Percentiles rank a stretch among this genome's conserved stretches.
Conservation (phyloP, 192 early-diverging fungal genomes). For the Spizellomyces punctatus region DNA sequence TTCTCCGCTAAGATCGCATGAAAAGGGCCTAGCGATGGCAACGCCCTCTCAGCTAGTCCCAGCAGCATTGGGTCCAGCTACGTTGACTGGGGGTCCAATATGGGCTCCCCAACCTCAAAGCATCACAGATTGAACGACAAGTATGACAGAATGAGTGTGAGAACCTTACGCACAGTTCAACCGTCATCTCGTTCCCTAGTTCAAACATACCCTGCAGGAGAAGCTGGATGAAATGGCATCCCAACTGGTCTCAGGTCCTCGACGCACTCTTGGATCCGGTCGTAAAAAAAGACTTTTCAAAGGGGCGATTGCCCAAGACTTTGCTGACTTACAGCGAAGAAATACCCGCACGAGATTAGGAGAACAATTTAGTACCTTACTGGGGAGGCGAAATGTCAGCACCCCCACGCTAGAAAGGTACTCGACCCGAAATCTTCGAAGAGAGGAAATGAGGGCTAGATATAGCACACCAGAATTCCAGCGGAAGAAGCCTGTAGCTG, state of each 20-base stretch:
- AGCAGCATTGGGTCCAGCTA: too few species aligned
- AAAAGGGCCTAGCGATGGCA: too few species aligned
- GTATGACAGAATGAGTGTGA: neutral
- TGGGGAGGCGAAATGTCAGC: neutral
- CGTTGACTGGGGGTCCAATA: too few species aligned
- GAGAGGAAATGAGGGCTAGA: too few species aligned
- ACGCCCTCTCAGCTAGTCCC: too few species aligned
- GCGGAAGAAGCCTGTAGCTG: too few species aligned
- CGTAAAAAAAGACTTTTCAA: too few species aligned
- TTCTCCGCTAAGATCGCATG: too few species aligned
- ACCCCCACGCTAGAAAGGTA: too few species aligned
- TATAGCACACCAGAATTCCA: too few species aligned
- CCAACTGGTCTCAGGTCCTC: neutral
- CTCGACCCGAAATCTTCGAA: too few species aligned
- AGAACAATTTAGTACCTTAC: constrained; percentile 2
- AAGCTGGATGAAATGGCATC: constrained; percentile 5
- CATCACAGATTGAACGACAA: neutral
- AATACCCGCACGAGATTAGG: neutral
- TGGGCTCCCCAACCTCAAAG: too few species aligned
- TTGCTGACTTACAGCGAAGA: constrained; percentile 4
- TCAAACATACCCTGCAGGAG: neutral
- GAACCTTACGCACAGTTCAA: neutral
- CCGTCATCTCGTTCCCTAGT: neutral
- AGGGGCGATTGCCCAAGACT: neutral
- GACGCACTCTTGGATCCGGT: neutral